Evolutionary conservation across 2,329 filamentous ascomycete species (phyloP), one percentile per base, ranked within the genome.

Genomic region (Ophiostoma himal-ulmi): DNA sequence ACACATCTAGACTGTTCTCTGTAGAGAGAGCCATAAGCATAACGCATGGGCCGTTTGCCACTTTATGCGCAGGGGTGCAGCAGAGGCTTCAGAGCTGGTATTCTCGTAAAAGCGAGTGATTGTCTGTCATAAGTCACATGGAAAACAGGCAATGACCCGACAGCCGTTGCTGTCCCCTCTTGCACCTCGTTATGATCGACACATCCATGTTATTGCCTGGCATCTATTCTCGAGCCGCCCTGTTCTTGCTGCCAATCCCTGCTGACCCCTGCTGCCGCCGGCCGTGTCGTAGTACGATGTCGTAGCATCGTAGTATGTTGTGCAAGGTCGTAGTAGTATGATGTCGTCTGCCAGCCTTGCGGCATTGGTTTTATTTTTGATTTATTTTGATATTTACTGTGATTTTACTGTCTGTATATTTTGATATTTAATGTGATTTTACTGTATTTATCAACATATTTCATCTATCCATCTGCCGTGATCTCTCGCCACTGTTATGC

Each of bases 251-350:
- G 44, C 17, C 30, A 30, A 30, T 30, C 30, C 30, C 30, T 30
- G 30, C 30, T 30, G 30, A 44, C 14, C 39, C 39, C 7, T 8
- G 39, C 39, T 44, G 39, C 39, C 30, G 30, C 30, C 30, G 30
- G 30, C 30, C 44, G 17, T 48, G 44, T 48, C 7, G 41, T 44
- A 44, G 44, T 48, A 20, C n/a, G 44, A 48, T 48, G 11, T 39
- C 37, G 44, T 48, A 20, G 44, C 44, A 48, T 48, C 17, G 44
- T 7, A 48, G 44, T 7, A 48, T 48, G 17, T 20, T 20, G 44
- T 57, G 52, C n/a, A 26, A 44, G 8, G 52, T 57, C 14, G 52
- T 57, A 57, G 52, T 57, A 57, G 52, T 57, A 57, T 57, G 52
- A 57, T 57, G 52, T 26, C 22, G 52, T 26, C 52, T 57, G 52